phyloP scores from a whole-genome alignment of 352 stramenopile genomes.

The Pythium brassicae region DNA sequence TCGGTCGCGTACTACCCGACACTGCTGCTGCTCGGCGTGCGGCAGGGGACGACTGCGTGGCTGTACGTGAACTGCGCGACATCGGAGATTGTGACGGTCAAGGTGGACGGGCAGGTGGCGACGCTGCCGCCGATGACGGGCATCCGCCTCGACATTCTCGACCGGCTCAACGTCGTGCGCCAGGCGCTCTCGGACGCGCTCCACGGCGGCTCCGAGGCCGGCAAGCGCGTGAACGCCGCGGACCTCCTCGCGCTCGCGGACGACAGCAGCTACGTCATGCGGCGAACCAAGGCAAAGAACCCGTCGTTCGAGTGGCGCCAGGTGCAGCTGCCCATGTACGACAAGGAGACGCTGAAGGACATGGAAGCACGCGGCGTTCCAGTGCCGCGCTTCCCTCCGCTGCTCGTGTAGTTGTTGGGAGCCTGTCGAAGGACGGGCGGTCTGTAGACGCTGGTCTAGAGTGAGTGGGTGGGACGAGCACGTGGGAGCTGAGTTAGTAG shows the following conservation, averaged over 20 bases:
- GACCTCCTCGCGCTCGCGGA: conserved; percentile 39
- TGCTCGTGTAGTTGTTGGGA: background rate
- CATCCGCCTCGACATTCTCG: conserved; percentile 32
- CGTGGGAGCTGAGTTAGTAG: too few relatives aligned
- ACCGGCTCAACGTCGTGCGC: conserved; percentile 44
- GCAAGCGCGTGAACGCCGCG: conserved; percentile 23
- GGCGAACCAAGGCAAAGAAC: conserved; percentile 31
- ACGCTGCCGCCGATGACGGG: conserved; percentile 42
- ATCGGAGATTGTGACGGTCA: conserved; percentile 56
- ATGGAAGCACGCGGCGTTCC: conserved; percentile 21
- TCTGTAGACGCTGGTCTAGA: too few relatives aligned
- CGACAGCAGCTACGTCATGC: conserved; percentile 40
- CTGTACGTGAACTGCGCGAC: conserved; percentile 42
- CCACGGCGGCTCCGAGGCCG: conserved; percentile 25
- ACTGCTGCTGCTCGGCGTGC: conserved; percentile 42
- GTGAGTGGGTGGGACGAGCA: background rate
- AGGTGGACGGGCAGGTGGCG: conserved; percentile 53
- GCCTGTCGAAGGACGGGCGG: too few relatives aligned
- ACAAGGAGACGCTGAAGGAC: conserved; percentile 14
- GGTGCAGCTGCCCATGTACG: conserved; percentile 31
- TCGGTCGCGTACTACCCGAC: conserved; percentile 57
- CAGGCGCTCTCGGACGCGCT: conserved; percentile 50
- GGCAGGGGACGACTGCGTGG: conserved; percentile 52
- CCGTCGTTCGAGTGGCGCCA: conserved; percentile 44
- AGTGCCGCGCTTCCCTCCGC: conserved; percentile 23